A percentile compares a stretch with the other conserved stretches of the same genome.
phyloP scores from a whole-genome alignment of 306 rosid species.

The Ziziphus jujuba region DNA sequence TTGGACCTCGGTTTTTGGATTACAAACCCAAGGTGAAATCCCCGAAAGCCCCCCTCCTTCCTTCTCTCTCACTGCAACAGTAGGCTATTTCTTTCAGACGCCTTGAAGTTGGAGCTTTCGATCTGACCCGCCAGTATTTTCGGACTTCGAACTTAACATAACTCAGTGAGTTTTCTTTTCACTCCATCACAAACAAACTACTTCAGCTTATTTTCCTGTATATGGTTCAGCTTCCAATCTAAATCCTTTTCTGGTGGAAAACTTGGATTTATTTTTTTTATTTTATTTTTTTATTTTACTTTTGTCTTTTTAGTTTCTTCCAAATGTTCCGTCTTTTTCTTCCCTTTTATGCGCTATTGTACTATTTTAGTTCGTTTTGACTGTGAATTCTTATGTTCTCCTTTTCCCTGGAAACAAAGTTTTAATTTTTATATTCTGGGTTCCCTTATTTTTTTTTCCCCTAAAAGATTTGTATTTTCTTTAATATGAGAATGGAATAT shows the following conservation, averaged over 20 bases:
- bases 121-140: neutral
- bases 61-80: neutral
- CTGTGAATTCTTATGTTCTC: too few species aligned
- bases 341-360: too few species aligned
- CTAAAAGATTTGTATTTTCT: too few species aligned
- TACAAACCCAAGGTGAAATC: neutral
- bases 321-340: too few species aligned
- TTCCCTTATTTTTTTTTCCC: too few species aligned
- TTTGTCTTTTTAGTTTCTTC: neutral
- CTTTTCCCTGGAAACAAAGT: too few species aligned
- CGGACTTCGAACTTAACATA: neutral
- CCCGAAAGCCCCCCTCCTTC: neutral
- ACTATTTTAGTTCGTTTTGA: too few species aligned
- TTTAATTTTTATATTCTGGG: too few species aligned
- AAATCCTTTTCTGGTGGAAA: neutral
- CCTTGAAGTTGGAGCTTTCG: neutral
- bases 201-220: neutral
- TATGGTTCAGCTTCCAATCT: neutral
- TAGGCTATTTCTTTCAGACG: neutral
- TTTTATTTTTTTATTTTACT: too few species aligned
- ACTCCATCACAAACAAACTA: neutral
- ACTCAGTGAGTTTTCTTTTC: conserved; percentile 1
- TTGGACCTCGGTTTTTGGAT: too few species aligned
- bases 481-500: too few species aligned
- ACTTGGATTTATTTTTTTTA: neutral